Percentiles rank a stretch among this genome's conserved stretches.
Conservation (phyloP, 2,329 filamentous ascomycete genomes). For the Phyllosticta capitalensis region DNA sequence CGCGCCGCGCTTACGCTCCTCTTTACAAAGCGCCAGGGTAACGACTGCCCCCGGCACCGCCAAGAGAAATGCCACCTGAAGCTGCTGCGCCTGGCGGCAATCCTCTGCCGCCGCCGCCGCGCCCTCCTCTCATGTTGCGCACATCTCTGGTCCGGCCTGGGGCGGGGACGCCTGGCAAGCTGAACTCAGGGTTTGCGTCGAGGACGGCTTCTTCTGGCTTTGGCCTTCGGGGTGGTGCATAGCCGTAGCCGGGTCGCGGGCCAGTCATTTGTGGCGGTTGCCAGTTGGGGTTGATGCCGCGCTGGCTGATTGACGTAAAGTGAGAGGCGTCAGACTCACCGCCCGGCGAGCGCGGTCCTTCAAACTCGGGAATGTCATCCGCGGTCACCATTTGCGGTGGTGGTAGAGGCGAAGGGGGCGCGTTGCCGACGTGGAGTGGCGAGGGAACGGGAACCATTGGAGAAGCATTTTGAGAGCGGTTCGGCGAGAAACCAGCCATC, state of each 20-base stretch:
- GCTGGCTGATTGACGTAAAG: constrained; percentile 85
- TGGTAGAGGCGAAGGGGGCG: neutral
- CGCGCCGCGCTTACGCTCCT: neutral
- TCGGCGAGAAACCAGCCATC: constrained; percentile 25
- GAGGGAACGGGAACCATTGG: constrained; percentile 16
- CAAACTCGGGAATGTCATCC: constrained; percentile 40
- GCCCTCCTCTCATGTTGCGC: neutral
- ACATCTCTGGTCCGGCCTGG: constrained; percentile 23
- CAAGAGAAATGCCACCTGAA: neutral
- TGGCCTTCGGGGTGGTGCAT: constrained; percentile 20
- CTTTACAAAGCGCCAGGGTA: neutral
- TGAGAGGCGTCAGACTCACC: constrained; percentile 66
- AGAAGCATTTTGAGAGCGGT: constrained; percentile 20
- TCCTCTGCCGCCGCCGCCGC: neutral
- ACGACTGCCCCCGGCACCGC: neutral
- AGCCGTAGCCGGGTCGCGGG: constrained; percentile 33
- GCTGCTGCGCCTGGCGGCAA: neutral
- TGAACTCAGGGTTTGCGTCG: constrained; percentile 77
- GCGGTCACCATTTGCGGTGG: constrained; percentile 5
- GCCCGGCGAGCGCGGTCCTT: constrained; percentile 59
- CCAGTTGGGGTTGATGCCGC: constrained; percentile 84
- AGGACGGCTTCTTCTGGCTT: constrained; percentile 63
- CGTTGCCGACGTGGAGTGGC: constrained; percentile 1
- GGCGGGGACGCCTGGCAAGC: constrained; percentile 47
- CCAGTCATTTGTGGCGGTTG: constrained; percentile 30